phyloP scores from a whole-genome alignment of 208 protist genomes.

The Zelonia costaricensis region DNA sequence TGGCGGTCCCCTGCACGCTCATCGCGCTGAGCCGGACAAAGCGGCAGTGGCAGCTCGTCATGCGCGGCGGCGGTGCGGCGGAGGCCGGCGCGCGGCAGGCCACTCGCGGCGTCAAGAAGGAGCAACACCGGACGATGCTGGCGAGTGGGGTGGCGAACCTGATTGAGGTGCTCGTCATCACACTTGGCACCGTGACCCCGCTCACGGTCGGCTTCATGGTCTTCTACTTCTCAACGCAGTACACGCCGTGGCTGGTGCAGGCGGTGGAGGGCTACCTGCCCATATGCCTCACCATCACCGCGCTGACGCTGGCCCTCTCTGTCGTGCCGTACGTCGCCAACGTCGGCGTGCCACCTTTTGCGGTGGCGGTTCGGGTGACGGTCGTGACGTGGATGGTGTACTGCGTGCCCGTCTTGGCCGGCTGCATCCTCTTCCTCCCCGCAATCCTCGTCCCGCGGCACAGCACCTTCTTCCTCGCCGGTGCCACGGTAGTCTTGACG shows the following conservation, averaged over 20 bases:
- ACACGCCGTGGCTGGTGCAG: slow-evolving; percentile 35
- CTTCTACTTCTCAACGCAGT: slow-evolving; percentile 56
- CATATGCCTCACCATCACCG: slow-evolving; percentile 22
- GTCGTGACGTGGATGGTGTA: slow-evolving; percentile 57
- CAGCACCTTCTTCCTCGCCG: slow-evolving; percentile 40
- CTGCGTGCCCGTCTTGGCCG: slow-evolving; percentile 38
- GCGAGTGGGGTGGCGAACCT: slow-evolving; percentile 38
- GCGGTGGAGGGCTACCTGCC: slow-evolving; percentile 41
- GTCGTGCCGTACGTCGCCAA: slow-evolving; percentile 55
- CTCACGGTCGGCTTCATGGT: slow-evolving; percentile 36
- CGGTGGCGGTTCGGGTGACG: slow-evolving; percentile 41
- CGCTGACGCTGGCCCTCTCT: slow-evolving; percentile 45
- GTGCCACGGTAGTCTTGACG: slow-evolving; percentile 21
- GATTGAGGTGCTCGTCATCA: slow-evolving; percentile 57
- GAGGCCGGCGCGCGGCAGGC: neutral
- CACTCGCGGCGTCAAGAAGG: neutral
- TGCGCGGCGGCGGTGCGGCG: neutral
- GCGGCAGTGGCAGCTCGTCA: slow-evolving; percentile 34
- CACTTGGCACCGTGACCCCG: slow-evolving; percentile 41
- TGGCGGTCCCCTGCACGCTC: slow-evolving; percentile 66
- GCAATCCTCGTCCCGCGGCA: slow-evolving; percentile 42
- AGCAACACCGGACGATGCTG: slow-evolving; percentile 2
- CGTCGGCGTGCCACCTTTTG: slow-evolving; percentile 39
- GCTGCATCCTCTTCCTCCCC: slow-evolving; percentile 27
- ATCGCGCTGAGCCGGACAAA: slow-evolving; percentile 67